Conservation (phyloP, 768 basidiomycete species). For the Lenzites betulinus region DNA sequence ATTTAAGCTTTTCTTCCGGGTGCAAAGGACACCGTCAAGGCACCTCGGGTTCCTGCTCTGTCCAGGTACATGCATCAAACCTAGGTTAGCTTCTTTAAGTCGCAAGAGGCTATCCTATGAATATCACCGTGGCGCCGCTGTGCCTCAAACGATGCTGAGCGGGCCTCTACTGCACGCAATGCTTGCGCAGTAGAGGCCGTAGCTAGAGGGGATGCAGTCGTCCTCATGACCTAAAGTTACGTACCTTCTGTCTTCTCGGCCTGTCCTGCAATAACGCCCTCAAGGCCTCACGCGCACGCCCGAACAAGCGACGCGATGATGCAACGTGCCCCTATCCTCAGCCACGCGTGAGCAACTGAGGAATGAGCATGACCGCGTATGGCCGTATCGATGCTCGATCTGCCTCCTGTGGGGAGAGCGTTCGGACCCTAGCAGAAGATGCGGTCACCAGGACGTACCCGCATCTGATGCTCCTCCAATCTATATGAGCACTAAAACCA, state of each 20-base stretch:
- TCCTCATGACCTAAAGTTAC: not conserved
- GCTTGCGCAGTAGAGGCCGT: not conserved
- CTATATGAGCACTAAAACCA: not conserved
- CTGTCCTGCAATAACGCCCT: too few relatives aligned
- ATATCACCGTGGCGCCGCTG: not conserved
- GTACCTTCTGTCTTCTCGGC: not conserved
- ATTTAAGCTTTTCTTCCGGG: not conserved
- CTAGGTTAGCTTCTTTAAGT: too few relatives aligned
- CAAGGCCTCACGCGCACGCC: not conserved
- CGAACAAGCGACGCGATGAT: not conserved
- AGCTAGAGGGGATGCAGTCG: not conserved
- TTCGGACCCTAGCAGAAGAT: not conserved
- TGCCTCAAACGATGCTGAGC: not conserved
- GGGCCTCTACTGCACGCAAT: too few relatives aligned
- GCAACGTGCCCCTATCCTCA: not conserved
- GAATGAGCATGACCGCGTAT: not conserved
- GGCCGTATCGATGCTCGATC: not conserved
- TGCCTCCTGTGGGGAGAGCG: not conserved
- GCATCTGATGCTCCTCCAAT: not conserved
- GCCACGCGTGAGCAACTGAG: not conserved
- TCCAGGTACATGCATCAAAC: too few relatives aligned
- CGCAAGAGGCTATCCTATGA: not conserved
- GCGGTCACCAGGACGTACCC: slow-evolving; percentile 7
- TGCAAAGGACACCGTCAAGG: not conserved
- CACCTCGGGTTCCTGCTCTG: not conserved